Conservation (phyloP, 2,329 filamentous ascomycete genomes). For the Endocalyx cinctus region DNA sequence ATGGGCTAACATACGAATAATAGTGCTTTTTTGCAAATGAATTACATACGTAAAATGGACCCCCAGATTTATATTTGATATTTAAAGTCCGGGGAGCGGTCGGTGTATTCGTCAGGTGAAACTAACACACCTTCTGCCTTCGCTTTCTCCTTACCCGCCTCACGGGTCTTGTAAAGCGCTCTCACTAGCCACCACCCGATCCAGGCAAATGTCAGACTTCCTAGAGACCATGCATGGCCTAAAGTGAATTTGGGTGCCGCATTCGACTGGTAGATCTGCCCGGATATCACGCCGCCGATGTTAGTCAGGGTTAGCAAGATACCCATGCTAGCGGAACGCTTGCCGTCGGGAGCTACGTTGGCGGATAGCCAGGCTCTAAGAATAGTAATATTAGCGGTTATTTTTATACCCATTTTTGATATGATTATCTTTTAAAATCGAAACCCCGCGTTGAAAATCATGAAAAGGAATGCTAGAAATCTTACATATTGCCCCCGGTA, state of each 20-base stretch:
- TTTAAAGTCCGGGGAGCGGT: conserved; percentile 47
- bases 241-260: conserved; percentile 19
- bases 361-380: conserved; percentile 20
- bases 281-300: conserved; percentile 20
- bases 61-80: conserved; percentile 41
- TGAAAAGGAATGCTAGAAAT: background rate
- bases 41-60: too few species aligned
- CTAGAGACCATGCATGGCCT: conserved; percentile 32
- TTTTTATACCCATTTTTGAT: background rate
- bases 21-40: too few species aligned
- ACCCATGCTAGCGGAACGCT: conserved; percentile 22
- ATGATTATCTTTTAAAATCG: background rate
- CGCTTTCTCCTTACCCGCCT: conserved; percentile 24
- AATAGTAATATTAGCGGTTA: background rate
- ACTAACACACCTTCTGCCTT: conserved; percentile 36
- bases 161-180: conserved; percentile 26
- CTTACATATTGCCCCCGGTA: conserved; percentile 21
- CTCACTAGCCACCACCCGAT: conserved; percentile 32
- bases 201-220: conserved; percentile 31
- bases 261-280: conserved; percentile 23
- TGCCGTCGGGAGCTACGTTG: conserved; percentile 23
- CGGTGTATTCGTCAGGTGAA: conserved; percentile 40
- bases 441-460: too few species aligned
- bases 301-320: conserved; percentile 21
- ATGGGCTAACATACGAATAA: too few species aligned